Evolutionary conservation across 1,284 basidiomycete species (phyloP).

Genomic region (Ustilago tritici): DNA sequence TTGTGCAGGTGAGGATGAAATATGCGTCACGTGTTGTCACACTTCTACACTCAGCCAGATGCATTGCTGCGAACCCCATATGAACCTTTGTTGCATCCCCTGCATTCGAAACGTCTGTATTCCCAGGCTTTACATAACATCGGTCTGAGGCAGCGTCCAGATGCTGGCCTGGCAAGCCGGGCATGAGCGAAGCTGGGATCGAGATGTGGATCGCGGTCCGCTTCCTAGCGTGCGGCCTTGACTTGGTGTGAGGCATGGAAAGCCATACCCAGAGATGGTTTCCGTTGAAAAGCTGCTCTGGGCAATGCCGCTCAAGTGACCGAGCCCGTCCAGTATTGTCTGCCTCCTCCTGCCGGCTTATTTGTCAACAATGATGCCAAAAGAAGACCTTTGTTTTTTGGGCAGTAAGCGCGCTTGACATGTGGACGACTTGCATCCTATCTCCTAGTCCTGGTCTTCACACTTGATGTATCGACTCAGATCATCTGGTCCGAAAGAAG

Average conservation of each 20-base stretch:
- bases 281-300: neutral
- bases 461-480: neutral
- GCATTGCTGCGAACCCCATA: conserved; percentile 4
- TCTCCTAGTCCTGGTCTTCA: neutral
- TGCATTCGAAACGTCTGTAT: neutral
- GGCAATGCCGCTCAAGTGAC: neutral
- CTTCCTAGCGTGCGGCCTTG: neutral
- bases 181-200: neutral
- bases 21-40: conserved; percentile 4
- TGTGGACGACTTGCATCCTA: neutral
- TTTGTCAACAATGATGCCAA: neutral
- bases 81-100: neutral
- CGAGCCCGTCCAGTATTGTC: neutral
- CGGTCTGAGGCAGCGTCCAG: neutral
- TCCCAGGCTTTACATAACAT: neutral
- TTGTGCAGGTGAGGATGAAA: neutral
- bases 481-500: neutral
- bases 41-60: neutral
- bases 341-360: neutral
- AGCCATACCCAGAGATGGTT: too few relatives aligned
- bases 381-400: neutral
- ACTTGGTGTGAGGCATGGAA: too few relatives aligned
- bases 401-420: neutral
- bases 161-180: neutral
- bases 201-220: neutral